A percentile compares a stretch with the other conserved stretches of the same genome.
phyloP scores from a whole-genome alignment of 2,329 filamentous ascomycete species.

The Zymoseptoria ardabiliae region DNA sequence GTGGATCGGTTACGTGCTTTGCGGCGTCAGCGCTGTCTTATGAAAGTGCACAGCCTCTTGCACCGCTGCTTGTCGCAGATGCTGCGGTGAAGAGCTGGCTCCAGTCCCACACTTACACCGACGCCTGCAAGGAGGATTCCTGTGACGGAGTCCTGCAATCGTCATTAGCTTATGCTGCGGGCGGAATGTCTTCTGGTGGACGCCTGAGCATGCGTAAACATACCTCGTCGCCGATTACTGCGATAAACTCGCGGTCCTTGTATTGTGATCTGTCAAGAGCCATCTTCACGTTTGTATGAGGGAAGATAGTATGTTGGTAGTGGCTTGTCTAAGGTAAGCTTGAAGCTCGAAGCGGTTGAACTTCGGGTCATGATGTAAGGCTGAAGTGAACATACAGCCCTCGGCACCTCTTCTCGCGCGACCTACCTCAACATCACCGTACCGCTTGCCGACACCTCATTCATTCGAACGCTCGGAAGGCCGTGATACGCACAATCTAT shows the following conservation, averaged over 20 bases:
- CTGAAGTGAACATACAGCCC: neutral
- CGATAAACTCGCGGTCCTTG: slow-evolving; percentile 87
- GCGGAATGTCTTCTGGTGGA: slow-evolving; percentile 1
- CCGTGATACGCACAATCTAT: too few relatives aligned
- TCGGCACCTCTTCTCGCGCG: neutral
- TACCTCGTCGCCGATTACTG: slow-evolving; percentile 96
- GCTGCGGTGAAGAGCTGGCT: neutral
- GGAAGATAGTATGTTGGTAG: neutral
- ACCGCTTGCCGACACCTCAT: too few relatives aligned
- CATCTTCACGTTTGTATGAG: slow-evolving; percentile 36
- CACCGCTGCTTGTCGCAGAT: neutral
- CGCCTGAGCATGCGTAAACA: neutral
- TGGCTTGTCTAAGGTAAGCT: neutral
- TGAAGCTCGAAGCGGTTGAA: neutral
- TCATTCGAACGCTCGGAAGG: too few relatives aligned
- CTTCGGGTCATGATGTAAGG: neutral
- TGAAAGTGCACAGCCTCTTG: neutral
- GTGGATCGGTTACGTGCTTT: slow-evolving; percentile 83
- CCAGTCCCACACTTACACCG: slow-evolving; percentile 55
- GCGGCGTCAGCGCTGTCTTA: slow-evolving; percentile 1
- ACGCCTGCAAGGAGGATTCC: slow-evolving; percentile 91
- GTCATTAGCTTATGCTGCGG: slow-evolving; percentile 13
- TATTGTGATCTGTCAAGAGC: slow-evolving; percentile 52
- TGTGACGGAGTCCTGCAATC: slow-evolving; percentile 78
- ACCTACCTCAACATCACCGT: neutral